Conservation (phyloP, 2,329 filamentous ascomycete species). For the Phialophora macrospora region DNA sequence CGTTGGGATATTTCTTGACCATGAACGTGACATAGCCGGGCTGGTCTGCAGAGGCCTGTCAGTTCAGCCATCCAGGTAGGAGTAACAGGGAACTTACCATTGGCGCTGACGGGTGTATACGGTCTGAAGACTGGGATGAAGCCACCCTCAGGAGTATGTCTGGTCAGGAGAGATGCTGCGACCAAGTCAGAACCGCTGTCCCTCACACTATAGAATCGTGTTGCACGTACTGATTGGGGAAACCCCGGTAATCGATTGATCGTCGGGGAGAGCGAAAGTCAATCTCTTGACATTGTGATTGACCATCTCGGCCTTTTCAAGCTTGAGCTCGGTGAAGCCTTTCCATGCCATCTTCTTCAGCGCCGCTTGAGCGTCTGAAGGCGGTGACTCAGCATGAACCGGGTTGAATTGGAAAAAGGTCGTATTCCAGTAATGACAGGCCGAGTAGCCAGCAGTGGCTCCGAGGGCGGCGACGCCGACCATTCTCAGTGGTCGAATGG, state of each 20-base stretch:
- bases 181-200: conserved; percentile 14
- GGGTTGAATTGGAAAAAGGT: conserved; percentile 32
- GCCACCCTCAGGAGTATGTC: conserved; percentile 62
- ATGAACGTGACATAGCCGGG: conserved; percentile 66
- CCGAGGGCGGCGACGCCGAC: conserved; percentile 28
- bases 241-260: conserved; percentile 56
- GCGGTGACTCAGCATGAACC: conserved; percentile 38
- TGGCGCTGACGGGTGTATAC: conserved; percentile 67
- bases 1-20: conserved; percentile 70
- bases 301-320: conserved; percentile 59
- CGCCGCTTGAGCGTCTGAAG: conserved; percentile 37
- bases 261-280: conserved; percentile 60
- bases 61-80: conserved; percentile 9
- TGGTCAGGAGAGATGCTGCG: conserved; percentile 62
- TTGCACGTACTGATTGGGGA: conserved; percentile 35
- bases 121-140: conserved; percentile 67
- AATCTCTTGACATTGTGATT: conserved; percentile 65
- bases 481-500: conserved; percentile 25
- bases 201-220: not conserved
- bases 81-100: conserved; percentile 46
- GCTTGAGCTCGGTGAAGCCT: conserved; percentile 54
- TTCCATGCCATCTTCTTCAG: conserved; percentile 40
- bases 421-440: conserved; percentile 32
- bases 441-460: conserved; percentile 31
- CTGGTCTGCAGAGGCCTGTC: conserved; percentile 50